phyloP scores from a whole-genome alignment of 2,329 filamentous ascomycete species.

The Trichoderma brevicompactum region DNA sequence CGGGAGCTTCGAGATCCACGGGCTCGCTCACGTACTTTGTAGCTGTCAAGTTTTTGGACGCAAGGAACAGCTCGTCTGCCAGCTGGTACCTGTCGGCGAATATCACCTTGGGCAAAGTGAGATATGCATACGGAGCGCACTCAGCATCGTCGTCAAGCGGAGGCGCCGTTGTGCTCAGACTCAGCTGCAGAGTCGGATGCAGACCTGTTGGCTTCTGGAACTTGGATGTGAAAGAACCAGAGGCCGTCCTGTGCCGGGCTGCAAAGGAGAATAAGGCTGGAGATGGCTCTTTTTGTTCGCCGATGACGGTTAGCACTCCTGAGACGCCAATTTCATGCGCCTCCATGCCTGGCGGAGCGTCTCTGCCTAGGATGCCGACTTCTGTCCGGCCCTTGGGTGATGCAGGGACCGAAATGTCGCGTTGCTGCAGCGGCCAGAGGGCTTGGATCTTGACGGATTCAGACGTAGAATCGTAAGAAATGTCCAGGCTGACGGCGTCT shows the following conservation, averaged over 20 bases:
- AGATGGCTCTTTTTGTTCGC: constrained; percentile 72
- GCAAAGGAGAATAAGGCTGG: constrained; percentile 83
- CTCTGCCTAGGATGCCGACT: constrained; percentile 75
- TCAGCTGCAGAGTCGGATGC: constrained; percentile 78
- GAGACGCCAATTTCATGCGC: constrained; percentile 76
- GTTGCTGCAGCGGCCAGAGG: constrained; percentile 60
- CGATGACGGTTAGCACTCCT: constrained; percentile 78
- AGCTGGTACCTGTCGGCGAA: constrained; percentile 92
- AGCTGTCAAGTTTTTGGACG: constrained; percentile 75
- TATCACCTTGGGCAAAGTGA: constrained; percentile 78
- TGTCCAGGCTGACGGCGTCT: constrained; percentile 69
- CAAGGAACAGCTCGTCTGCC: constrained; percentile 73
- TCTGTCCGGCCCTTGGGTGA: constrained; percentile 66
- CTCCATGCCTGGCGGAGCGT: constrained; percentile 62
- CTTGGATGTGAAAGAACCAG: constrained; percentile 60
- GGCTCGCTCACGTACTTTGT: constrained; percentile 73
- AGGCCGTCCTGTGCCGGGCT: constrained; percentile 70
- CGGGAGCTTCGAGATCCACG: constrained; percentile 88
- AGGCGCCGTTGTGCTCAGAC: constrained; percentile 58
- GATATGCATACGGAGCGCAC: constrained; percentile 77
- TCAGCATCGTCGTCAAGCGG: constrained; percentile 45
- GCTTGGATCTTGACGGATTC: constrained; percentile 67
- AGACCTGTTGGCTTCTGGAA: constrained; percentile 78
- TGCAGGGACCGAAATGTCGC: constrained; percentile 47
- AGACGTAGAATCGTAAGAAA: constrained; percentile 74